These are phyloP conservation scores for Penicillium sp. DNA, from an alignment of 2,329 filamentous ascomycete genomes.

Conservation along the genomic window DNA sequence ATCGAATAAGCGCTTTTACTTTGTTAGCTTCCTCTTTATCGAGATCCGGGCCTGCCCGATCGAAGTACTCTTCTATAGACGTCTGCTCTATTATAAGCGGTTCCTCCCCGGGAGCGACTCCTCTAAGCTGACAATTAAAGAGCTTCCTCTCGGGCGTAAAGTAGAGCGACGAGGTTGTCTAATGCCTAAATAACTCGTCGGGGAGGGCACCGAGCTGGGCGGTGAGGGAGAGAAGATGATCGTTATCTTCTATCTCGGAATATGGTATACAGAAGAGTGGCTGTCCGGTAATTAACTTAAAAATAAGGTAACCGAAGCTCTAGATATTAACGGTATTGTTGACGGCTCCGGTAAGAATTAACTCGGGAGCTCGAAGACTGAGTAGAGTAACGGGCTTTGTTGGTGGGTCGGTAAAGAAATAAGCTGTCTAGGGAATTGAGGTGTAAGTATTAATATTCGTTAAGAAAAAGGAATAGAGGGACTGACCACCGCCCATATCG, in stretches of 20 bases:
- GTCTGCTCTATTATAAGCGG: slow-evolving; percentile 24
- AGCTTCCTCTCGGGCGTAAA: slow-evolving; percentile 24
- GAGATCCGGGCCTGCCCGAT: slow-evolving; percentile 24
- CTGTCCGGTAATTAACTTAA: slow-evolving; percentile 32
- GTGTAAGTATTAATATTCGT: too few relatives aligned
- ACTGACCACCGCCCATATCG: slow-evolving; percentile 32
- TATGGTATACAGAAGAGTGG: slow-evolving; percentile 25
- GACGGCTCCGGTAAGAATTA: slow-evolving; percentile 27
- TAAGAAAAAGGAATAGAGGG: slow-evolving; percentile 12
- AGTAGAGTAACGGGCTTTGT: slow-evolving; percentile 24
- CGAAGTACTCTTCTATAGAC: slow-evolving; percentile 28
- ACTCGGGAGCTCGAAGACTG: slow-evolving; percentile 31
- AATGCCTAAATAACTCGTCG: slow-evolving; percentile 25
- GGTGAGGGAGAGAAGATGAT: slow-evolving; percentile 31
- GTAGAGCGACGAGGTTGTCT: slow-evolving; percentile 29
- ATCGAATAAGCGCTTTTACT: slow-evolving; percentile 28
- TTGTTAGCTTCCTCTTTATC: slow-evolving; percentile 27
- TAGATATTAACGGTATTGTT: slow-evolving; percentile 30
- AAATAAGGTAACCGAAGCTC: slow-evolving; percentile 35
- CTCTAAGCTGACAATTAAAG: slow-evolving; percentile 22
- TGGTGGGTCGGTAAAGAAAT: slow-evolving; percentile 28
- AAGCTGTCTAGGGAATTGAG: slow-evolving; percentile 14
- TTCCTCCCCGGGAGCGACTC: slow-evolving; percentile 22
- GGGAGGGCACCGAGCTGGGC: slow-evolving; percentile 28
- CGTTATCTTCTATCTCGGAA: slow-evolving; percentile 29